Evolutionary conservation across 176 grass and related monocot genomes (phyloP).

Genomic region (Triticum monococcum): DNA sequence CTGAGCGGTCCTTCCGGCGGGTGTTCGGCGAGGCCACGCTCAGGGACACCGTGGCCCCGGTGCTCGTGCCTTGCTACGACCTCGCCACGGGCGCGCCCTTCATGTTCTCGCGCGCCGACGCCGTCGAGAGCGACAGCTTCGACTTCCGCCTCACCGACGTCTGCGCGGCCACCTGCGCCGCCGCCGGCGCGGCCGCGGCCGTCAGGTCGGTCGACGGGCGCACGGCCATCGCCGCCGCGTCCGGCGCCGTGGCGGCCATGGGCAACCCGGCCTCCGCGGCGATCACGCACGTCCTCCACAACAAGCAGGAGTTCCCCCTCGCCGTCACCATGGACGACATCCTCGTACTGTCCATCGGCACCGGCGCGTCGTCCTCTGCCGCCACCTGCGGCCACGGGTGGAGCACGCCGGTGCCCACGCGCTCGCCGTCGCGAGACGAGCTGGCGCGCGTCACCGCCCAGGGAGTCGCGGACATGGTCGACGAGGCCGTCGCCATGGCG

Average conservation of each 20-base stretch:
- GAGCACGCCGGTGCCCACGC: conserved; percentile 30
- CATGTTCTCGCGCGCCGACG: conserved; percentile 86
- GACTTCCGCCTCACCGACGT: conserved; percentile 78
- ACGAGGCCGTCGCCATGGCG: conserved; percentile 67
- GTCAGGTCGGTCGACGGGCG: conserved; percentile 49
- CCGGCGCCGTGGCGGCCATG: conserved; percentile 47
- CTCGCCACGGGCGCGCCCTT: conserved; percentile 62
- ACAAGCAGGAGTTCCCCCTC: conserved; percentile 89
- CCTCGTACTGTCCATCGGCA: conserved; percentile 72
- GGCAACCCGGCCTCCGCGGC: conserved; percentile 64
- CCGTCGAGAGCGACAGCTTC: conserved; percentile 66
- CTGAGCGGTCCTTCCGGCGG: conserved; percentile 14
- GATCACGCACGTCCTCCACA: conserved; percentile 82
- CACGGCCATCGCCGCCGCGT: conserved; percentile 48
- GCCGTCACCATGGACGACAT: conserved; percentile 52
- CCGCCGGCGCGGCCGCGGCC: not conserved
- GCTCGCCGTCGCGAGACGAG: conserved; percentile 33
- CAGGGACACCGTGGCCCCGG: conserved; percentile 58
- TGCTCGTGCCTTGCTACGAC: conserved; percentile 87
- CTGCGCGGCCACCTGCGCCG: conserved; percentile 52
- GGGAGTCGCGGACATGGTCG: conserved; percentile 45
- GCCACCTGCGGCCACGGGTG: not conserved
- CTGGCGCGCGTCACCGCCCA: conserved; percentile 38
- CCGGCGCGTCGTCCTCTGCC: not conserved
- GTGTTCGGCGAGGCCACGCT: conserved; percentile 77